These are phyloP conservation scores for Clathrospora elynae DNA, from an alignment of 2,329 filamentous ascomycete genomes.

Conservation along the genomic window DNA sequence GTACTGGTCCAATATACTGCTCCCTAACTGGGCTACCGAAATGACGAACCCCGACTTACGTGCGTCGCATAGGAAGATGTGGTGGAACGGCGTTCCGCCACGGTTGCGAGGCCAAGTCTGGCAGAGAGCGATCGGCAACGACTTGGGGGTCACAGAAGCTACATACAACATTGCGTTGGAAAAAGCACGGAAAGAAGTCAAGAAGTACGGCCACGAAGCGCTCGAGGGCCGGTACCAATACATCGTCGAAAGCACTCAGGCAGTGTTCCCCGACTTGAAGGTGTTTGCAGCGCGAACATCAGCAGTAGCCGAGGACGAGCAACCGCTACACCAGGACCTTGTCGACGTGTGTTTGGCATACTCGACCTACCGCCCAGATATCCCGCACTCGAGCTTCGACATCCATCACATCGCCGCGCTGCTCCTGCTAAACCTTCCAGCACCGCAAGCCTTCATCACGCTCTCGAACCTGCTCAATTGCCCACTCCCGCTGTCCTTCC, in stretches of 20 bases:
- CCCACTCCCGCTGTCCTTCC: conserved; percentile 74
- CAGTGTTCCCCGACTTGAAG: conserved; percentile 72
- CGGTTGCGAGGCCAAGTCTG: conserved; percentile 72
- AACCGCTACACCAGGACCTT: conserved; percentile 69
- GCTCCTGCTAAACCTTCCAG: conserved; percentile 71
- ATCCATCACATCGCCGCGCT: conserved; percentile 77
- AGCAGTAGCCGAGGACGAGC: conserved; percentile 49
- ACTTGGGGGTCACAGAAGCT: conserved; percentile 67
- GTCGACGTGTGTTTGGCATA: conserved; percentile 78
- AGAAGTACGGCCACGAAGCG: conserved; percentile 58
- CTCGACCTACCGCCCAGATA: conserved; percentile 79
- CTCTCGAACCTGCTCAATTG: conserved; percentile 80
- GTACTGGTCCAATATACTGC: conserved; percentile 77
- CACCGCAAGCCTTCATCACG: conserved; percentile 69
- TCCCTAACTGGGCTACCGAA: conserved; percentile 77
- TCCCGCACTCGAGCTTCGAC: conserved; percentile 71
- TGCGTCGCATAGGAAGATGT: conserved; percentile 65
- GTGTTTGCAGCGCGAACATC: conserved; percentile 65
- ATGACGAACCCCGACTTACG: conserved; percentile 53
- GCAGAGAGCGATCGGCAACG: conserved; percentile 73
- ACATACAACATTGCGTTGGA: conserved; percentile 74
- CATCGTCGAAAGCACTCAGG: conserved; percentile 62
- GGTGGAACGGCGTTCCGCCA: conserved; percentile 80
- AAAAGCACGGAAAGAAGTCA: conserved; percentile 64
- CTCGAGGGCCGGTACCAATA: conserved; percentile 33